Evolutionary conservation across 1,284 basidiomycete species (phyloP), one percentile per base, ranked within the genome.

Genomic region (Vanrija humicola): DNA sequence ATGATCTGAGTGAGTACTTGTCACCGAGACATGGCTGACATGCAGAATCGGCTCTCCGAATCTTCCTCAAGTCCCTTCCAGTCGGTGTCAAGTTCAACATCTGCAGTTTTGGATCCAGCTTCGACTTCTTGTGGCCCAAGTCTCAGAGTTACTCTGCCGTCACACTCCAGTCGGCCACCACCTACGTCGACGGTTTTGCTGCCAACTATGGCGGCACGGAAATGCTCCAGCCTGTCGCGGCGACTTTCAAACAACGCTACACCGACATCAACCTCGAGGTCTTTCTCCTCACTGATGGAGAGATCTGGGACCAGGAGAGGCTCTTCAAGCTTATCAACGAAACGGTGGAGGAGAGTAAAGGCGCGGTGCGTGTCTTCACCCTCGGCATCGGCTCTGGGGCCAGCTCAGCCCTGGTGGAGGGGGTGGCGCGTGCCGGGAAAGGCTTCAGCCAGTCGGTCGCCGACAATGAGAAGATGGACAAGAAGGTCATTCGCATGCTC

Each of bases 271-370:
- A 66, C 38, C 63, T 67, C 2, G 51, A 53, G 40, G 55, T 70
- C n/a, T 64, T 70, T 46, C 40, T 68, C 9, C 60, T 70, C 18
- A 70, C 68, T 9, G 68, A 70, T 23, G 66, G 68, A 25, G 66
- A 62, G 29, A 63, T 64, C n/a, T 64, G 62, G 61, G 57, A 61
- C 21, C 57, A 64, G 46, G 52, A 59, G 0, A 25, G 7, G 15
- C 55, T 61, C 1, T 52, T 64, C 43, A 14, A 38, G 6, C 34
- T 52, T 10, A 53, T 68, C 45, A 53, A 50, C 48, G 29, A 46
- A 1, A 7, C 42, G 3, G 52, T 39, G 3, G 43, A 29, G 2
- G 40, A 46, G n/a, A 25, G 43, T 34, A 57, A 52, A 14, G 59
- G 59, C 15, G 38, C 46, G 9, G 45, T 70, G 9, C 65, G 68